These are phyloP conservation scores for Talaromyces atroroseus DNA, from an alignment of 2,329 filamentous ascomycete species.

Conservation along the genomic window DNA sequence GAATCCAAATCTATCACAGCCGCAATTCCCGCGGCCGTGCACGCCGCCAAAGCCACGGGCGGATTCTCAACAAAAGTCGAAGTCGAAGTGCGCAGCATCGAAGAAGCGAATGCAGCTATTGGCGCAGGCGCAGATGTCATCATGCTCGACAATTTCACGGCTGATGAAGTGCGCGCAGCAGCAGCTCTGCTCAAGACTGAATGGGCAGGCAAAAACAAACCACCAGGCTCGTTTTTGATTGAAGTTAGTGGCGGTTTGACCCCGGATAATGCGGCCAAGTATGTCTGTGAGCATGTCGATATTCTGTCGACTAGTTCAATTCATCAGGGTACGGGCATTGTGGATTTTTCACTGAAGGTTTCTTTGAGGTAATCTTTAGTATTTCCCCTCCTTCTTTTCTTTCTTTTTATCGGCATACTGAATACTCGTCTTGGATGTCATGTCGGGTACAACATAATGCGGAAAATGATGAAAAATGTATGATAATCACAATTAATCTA, in stretches of 20 bases:
- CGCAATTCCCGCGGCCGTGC: conserved; percentile 79
- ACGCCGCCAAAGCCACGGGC: conserved; percentile 72
- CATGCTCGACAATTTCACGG: conserved; percentile 94
- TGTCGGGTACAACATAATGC: neutral
- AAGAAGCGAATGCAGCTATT: conserved; percentile 87
- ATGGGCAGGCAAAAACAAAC: conserved; percentile 67
- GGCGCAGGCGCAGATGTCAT: conserved; percentile 86
- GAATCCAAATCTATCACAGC: conserved; percentile 31
- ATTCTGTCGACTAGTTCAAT: conserved; percentile 95
- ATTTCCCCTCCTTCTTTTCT: neutral
- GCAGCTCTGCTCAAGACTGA: conserved; percentile 70
- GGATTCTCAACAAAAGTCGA: conserved; percentile 94
- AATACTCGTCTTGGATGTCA: neutral
- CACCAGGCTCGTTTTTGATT: conserved; percentile 63
- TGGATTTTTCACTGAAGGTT: conserved; percentile 96
- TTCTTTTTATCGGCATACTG: neutral
- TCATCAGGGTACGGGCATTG: conserved; percentile 87
- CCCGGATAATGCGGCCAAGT: conserved; percentile 73
- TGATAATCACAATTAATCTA: conserved; percentile 1
- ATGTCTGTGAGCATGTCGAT: conserved; percentile 74
- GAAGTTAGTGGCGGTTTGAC: conserved; percentile 91
- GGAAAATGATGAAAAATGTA: neutral
- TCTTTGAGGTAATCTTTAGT: conserved; percentile 26
- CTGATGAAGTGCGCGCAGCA: conserved; percentile 68
- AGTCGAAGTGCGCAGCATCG: conserved; percentile 86